Conservation (phyloP, 805 yeast genomes). For the Isabelozyma pseudorhagii region DNA sequence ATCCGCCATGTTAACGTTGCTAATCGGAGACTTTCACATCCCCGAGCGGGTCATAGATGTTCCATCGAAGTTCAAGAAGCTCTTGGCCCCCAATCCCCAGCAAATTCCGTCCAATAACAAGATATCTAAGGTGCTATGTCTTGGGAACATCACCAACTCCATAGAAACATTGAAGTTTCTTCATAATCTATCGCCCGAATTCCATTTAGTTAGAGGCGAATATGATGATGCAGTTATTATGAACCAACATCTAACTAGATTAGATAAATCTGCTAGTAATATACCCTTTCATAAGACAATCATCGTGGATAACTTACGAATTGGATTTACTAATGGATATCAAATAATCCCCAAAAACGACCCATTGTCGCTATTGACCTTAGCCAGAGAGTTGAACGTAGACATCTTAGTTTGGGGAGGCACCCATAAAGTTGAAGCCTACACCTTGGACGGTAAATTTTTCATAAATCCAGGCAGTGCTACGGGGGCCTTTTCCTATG, state of each 20-base stretch:
- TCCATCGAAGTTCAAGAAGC: slow-evolving; percentile 63
- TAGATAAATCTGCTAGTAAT: slow-evolving; percentile 7
- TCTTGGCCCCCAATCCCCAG: slow-evolving; percentile 64
- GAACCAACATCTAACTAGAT: slow-evolving; percentile 25
- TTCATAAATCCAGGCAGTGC: slow-evolving; percentile 97
- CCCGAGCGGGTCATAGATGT: slow-evolving; percentile 78
- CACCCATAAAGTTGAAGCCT: slow-evolving; percentile 89
- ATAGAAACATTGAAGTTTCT: slow-evolving; percentile 61
- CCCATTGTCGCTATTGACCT: slow-evolving; percentile 74
- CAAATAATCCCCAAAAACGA: slow-evolving; percentile 82
- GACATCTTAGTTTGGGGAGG: slow-evolving; percentile 93
- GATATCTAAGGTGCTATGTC: slow-evolving; percentile 77
- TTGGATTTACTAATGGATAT: slow-evolving; percentile 85
- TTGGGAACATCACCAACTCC: slow-evolving; percentile 80
- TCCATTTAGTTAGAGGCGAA: slow-evolving; percentile 80
- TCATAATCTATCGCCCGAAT: slow-evolving; percentile 64
- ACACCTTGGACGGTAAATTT: slow-evolving; percentile 86
- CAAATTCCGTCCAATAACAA: slow-evolving; percentile 47
- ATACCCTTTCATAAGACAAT: slow-evolving; percentile 66
- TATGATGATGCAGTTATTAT: slow-evolving; percentile 52
- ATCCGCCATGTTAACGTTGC: slow-evolving; percentile 45
- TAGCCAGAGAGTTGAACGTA: slow-evolving; percentile 89
- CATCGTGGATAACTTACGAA: slow-evolving; percentile 64
- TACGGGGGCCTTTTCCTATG: slow-evolving; percentile 79
- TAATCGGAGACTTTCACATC: slow-evolving; percentile 85